phyloP scores from a whole-genome alignment of 1,284 basidiomycete genomes.

The Microbotryum silenes-acaulis region DNA sequence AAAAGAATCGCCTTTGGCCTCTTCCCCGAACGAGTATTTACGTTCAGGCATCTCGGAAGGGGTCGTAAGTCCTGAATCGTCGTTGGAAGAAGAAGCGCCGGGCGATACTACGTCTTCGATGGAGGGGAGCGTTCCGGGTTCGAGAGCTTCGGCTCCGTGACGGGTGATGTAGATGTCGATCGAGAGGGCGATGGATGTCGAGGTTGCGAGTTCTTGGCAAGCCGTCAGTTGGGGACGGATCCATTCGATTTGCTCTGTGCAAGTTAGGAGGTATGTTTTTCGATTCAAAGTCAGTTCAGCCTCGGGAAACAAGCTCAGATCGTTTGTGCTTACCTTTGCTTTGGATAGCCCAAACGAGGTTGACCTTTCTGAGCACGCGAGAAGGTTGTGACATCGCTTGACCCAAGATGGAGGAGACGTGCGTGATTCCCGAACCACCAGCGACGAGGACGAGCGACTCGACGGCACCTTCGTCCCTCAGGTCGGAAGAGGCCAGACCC shows the following conservation, averaged over 20 bases:
- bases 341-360: slow-evolving; percentile 25
- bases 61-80: not conserved
- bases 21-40: too few relatives aligned
- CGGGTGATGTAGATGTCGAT: slow-evolving; percentile 23
- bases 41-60: not conserved
- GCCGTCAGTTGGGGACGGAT: slow-evolving; percentile 7
- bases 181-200: slow-evolving; percentile 6
- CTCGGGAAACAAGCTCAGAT: too few relatives aligned
- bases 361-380: slow-evolving; percentile 9
- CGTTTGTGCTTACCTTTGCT: not conserved
- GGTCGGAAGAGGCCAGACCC: not conserved
- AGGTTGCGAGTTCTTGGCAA: not conserved
- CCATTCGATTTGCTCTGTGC: slow-evolving; percentile 23
- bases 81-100: not conserved
- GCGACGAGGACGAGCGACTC: slow-evolving; percentile 23
- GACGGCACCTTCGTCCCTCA: not conserved
- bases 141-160: too few relatives aligned
- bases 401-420: slow-evolving; percentile 8
- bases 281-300: not conserved
- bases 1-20: too few relatives aligned
- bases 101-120: not conserved
- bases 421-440: slow-evolving; percentile 23
- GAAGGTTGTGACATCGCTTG: not conserved
- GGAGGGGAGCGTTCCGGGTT: not conserved
- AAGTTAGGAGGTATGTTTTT: too few relatives aligned